Percentiles rank a stretch among this genome's conserved stretches.
Conservation (phyloP, 345 rosid species). For the Noccaea bulbosa region DNA sequence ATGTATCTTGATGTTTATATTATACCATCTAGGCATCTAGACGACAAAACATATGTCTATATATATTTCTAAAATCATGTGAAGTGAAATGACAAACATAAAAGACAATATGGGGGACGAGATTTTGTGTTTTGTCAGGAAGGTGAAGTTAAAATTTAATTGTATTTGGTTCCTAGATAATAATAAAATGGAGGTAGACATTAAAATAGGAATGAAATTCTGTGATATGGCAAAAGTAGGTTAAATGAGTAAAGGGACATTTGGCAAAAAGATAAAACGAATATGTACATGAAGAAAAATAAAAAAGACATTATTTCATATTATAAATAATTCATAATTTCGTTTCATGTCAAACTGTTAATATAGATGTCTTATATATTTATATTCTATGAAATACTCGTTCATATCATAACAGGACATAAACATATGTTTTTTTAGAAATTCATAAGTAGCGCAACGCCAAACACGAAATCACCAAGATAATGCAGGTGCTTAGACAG, state of each 20-base stretch:
- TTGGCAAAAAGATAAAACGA: background rate
- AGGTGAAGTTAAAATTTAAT: constrained; percentile 13
- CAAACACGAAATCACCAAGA: background rate
- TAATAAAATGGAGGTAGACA: constrained; percentile 2
- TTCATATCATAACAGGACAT: background rate
- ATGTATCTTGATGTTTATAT: background rate
- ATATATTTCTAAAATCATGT: background rate
- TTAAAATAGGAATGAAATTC: background rate
- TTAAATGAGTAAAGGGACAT: background rate
- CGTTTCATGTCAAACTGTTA: background rate
- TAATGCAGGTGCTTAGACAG: constrained; percentile 2
- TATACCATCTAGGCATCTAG: background rate
- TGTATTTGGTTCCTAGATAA: background rate
- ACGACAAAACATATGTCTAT: background rate
- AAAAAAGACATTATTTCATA: background rate
- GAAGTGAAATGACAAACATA: constrained; percentile 2
- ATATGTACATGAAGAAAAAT: background rate
- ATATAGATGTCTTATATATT: constrained; percentile 1
- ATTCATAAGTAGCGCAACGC: background rate
- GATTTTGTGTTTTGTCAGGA: constrained; percentile 9
- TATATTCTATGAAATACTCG: background rate
- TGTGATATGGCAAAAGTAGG: constrained; percentile 4
- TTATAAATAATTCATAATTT: background rate
- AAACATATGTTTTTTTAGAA: background rate
- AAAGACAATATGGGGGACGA: constrained; percentile 5